These are phyloP conservation scores for Apocynum venetum DNA, from an alignment of 257 asterid genomes.

Conservation along the genomic window DNA sequence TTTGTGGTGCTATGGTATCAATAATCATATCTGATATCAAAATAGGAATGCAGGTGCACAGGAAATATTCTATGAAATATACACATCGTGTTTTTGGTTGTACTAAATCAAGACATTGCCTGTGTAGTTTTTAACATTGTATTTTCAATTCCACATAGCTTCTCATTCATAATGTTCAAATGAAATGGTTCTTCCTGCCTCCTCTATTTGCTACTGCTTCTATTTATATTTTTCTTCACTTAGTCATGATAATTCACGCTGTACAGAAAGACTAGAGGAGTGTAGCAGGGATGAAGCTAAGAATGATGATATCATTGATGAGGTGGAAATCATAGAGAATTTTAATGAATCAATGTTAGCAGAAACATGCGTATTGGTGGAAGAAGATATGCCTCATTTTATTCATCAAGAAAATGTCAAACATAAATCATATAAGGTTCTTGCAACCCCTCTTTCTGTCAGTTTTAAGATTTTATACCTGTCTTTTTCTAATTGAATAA, in stretches of 20 bases:
- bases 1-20: not conserved
- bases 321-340: conserved; percentile 26
- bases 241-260: not conserved
- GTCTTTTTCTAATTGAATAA: conserved; percentile 3
- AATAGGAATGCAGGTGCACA: not conserved
- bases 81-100: not conserved
- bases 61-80: not conserved
- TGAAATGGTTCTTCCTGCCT: not conserved
- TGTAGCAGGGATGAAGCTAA: conserved; percentile 30
- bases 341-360: conserved; percentile 35
- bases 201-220: not conserved
- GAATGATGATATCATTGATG: conserved; percentile 22
- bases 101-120: not conserved
- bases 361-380: conserved; percentile 67
- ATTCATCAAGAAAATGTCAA: conserved; percentile 28
- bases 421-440: conserved; percentile 70
- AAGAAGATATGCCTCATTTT: conserved; percentile 33
- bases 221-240: not conserved
- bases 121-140: not conserved
- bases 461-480: not conserved
- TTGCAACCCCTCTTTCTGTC: not conserved
- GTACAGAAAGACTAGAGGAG: conserved; percentile 31
- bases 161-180: not conserved
- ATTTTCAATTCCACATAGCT: not conserved
- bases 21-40: too few relatives aligned